phyloP scores from a whole-genome alignment of 2,329 filamentous ascomycete species.

The Spiromastix sp. region DNA sequence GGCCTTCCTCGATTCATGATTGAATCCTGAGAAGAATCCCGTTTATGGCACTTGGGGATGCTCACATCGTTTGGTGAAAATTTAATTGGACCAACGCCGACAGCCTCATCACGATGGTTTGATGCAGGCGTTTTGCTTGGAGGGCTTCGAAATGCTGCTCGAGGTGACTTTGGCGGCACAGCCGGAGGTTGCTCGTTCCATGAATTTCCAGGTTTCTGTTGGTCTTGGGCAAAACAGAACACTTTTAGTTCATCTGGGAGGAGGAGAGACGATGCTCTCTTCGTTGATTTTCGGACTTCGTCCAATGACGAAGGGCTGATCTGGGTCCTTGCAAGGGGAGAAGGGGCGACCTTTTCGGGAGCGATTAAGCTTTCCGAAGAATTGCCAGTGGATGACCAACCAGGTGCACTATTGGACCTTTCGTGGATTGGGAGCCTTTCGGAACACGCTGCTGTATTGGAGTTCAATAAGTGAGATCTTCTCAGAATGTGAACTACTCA shows the following conservation, averaged over 20 bases:
- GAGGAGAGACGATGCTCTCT: slow-evolving; percentile 6
- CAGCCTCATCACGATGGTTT: slow-evolving; percentile 5
- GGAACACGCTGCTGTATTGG: slow-evolving; percentile 20
- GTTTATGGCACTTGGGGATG: slow-evolving; percentile 2
- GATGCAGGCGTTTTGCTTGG: slow-evolving; percentile 5
- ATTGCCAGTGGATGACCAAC: no score
- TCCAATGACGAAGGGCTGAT: slow-evolving; percentile 5
- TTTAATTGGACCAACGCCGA: no score
- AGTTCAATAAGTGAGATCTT: no score
- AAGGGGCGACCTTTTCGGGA: no score
- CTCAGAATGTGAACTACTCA: neutral
- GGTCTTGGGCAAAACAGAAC: no score
- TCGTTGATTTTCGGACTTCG: slow-evolving; percentile 5
- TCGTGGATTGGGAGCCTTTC: slow-evolving; percentile 17
- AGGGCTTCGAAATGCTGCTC: slow-evolving; percentile 10
- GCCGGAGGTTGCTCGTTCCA: slow-evolving; percentile 12
- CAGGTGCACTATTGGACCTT: slow-evolving; percentile 18
- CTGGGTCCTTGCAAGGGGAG: no score
- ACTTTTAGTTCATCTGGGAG: slow-evolving; percentile 5
- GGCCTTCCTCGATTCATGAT: slow-evolving; percentile 9
- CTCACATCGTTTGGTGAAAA: no score
- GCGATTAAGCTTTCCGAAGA: no score
- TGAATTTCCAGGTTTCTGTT: neutral
- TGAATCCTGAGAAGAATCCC: slow-evolving; percentile 6
- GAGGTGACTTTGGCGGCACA: slow-evolving; percentile 20